Base-by-base conservation (phyloP, 371 early-diverging fungal species). In the Dinochytrium kinnereticum region DNA sequence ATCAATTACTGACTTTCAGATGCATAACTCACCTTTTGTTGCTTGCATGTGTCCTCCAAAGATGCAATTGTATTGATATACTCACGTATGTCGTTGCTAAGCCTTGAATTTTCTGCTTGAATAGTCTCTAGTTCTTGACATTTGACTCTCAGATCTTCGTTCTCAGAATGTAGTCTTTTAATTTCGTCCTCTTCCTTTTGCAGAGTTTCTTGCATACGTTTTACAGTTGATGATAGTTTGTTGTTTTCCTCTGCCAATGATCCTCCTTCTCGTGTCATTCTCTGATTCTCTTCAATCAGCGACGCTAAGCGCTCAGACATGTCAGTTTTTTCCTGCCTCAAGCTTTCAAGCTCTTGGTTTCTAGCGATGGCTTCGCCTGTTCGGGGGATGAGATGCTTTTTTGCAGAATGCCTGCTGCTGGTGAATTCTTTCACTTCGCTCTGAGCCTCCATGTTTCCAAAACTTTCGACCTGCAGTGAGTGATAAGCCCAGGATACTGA, bases 81-180 rank as follows among this genome's bases (percentile, higher is more conserved):
- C 15, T 66, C 33, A 17, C 51, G 7, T 64, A 75, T 40, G 49
- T 75, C 76, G 21, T 49, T 68, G 21, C 39, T 61, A 49, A 75
- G 24, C 39, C 71, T 50, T 68, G 53, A n/a, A 57, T 71, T 71
- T 65, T 70, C 76, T 17, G 31, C 19, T 57, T 71, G 37, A 28
- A 75, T 40, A 15, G 49, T n/a, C 10, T 53, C 55, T 21, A 21
- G 26, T 5, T 53, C 26, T 5, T 24, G 5, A 24, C 55, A 53
- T 24, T 53, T 53, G 10, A 5, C 55, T 24, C 10, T 5, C n/a
- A 15, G 17, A 13, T 53, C 55, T 26, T 24, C 24, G n/a, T 5
- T 44, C 21, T 44, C 21, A 13, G 49, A 44, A 10, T 44, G 10
- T 21, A 44, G 21, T 13, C 13, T 44, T 13, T 10, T 21, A 10